Conservation (phyloP, 768 basidiomycete species). For the Psilocybe cubensis region DNA sequence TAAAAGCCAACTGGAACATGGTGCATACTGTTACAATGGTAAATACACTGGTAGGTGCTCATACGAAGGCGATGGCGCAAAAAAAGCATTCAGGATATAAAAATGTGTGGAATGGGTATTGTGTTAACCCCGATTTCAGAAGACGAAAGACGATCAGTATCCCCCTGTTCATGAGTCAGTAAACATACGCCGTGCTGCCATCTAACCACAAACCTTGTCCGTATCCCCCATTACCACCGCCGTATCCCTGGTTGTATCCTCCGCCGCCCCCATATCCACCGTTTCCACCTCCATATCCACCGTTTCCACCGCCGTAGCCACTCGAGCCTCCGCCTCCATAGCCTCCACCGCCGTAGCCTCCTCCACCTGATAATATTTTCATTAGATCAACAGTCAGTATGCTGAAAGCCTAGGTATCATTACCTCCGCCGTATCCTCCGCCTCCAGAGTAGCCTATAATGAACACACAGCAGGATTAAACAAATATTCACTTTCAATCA, state of each 20-base stretch:
- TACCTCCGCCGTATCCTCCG: slow-evolving; percentile 4
- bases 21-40: slow-evolving; percentile 22
- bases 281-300: slow-evolving; percentile 17
- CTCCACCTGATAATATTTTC: no score
- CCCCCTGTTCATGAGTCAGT: no score
- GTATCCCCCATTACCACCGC: slow-evolving; percentile 18
- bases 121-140: not conserved
- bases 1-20: not conserved
- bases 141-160: slow-evolving; percentile 15
- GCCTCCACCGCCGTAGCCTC: slow-evolving; percentile 27
- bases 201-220: slow-evolving; percentile 19
- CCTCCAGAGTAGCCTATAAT: slow-evolving; percentile 30
- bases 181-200: no score
- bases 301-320: slow-evolving; percentile 19
- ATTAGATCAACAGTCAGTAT: no score
- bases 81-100: slow-evolving; percentile 8
- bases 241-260: slow-evolving; percentile 9
- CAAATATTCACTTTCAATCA: slow-evolving; percentile 2
- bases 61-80: slow-evolving; percentile 5
- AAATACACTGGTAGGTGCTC: slow-evolving; percentile 14
- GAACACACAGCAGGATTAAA: slow-evolving; percentile 6
- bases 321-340: slow-evolving; percentile 21
- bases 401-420: no score
- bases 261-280: slow-evolving; percentile 9
- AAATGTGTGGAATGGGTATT: not conserved